Conservation (phyloP, 257 asterid species). For the Nicotiana tabacum region DNA sequence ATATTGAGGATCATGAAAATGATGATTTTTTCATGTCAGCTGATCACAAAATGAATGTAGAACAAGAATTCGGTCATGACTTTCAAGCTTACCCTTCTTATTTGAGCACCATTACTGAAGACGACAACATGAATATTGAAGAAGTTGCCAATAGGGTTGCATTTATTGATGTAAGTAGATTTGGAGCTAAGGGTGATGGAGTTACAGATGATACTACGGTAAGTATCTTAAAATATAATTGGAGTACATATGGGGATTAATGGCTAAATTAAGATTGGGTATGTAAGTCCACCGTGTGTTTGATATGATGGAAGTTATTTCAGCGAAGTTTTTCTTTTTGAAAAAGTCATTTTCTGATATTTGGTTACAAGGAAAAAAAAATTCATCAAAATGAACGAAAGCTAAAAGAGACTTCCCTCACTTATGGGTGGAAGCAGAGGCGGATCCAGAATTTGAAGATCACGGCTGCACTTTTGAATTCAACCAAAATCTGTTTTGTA, state of each 20-base stretch:
- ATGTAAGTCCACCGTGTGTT: not conserved
- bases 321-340: not conserved
- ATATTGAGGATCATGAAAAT: not conserved
- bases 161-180: conserved; percentile 17
- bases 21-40: not conserved
- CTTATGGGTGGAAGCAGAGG: not conserved
- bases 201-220: conserved; percentile 29
- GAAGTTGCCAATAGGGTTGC: not conserved
- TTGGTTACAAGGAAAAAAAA: not conserved
- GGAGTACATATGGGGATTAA: not conserved
- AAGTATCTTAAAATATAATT: not conserved
- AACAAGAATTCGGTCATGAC: conserved; percentile 8
- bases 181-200: conserved; percentile 43
- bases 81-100: conserved; percentile 16
- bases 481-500: too few relatives aligned
- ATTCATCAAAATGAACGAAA: not conserved
- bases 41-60: not conserved
- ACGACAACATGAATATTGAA: not conserved
- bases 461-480: too few relatives aligned
- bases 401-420: not conserved
- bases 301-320: not conserved
- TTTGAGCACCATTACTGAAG: not conserved
- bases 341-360: not conserved
- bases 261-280: too few relatives aligned
- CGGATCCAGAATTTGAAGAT: too few relatives aligned